Base-by-base conservation (phyloP, 306 rosid species). In the Castanopsis chinensis region DNA sequence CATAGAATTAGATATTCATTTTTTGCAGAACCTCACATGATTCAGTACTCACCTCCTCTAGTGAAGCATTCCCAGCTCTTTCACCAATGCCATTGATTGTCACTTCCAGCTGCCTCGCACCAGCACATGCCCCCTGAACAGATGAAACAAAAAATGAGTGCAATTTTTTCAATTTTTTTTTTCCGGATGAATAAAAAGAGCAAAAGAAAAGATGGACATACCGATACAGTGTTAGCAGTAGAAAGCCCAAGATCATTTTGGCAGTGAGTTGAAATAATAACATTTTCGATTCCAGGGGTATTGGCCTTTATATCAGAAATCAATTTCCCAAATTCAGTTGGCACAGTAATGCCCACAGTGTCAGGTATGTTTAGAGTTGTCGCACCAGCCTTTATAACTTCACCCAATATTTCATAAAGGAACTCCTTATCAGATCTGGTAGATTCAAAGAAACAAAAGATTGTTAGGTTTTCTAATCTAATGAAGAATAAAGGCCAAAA, bases 81-180 rank as follows among this genome's bases (percentile, higher is more conserved):
- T 96, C 99, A 80, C 99, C 99, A 59, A 96, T 96, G 81, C 99
- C 99, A 80, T 96, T 96, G 74, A 96, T 86, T 7, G 99, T 96
- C 70, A 96, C 99, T 86, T 96, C 99, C 86, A 96, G 54, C 73
- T 96, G 99, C 82, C 99, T 90, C 52, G 99, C 99, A 84, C 99
- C 99, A 18, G 90, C 87, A 33, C 86, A 85, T 63, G 97, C 99
- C 82, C 99, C 99, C 99, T 96, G 92, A 78, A 82, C 52, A 86
- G 41, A 81, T 69, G 51, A 80, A 64, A 82, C 41, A 74, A 72
- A 58, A 72, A 58, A 51, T 72, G 35, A 78, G 30, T 68, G 6
- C 73, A 37, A 81, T 78, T 78, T 30, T 19, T n/a, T 17, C 73
- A 37, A 81, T 78, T 78, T 30, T 19, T n/a, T 17, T 1, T 21